Evolutionary conservation across 2,329 filamentous ascomycete genomes (phyloP), one percentile per base, ranked within the genome.

Genomic region (Pyricularia pennisetigena): DNA sequence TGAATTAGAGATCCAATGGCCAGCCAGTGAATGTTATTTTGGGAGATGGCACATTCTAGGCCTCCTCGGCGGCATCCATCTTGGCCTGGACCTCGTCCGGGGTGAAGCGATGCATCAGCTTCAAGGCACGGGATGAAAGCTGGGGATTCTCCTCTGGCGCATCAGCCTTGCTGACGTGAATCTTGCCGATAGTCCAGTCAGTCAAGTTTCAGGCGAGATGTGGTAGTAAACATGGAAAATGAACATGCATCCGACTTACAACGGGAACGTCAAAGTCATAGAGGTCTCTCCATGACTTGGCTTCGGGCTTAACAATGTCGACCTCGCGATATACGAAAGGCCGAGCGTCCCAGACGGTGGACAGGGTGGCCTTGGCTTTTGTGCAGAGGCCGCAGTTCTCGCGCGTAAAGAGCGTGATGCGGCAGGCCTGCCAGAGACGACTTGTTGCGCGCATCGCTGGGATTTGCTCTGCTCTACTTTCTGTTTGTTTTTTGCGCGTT

Each of bases 211-310:
- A 4, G n/a, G 30, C 3, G 7, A 23, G n/a, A 23, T 32, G 62
- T 6, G 2, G 6, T 20, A 62, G 23, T n/a, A 62, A 28, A 35
- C 20, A 54, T 28, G 6, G 0, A 35, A 35, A 59, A 1, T 1
- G 12, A 12, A 14, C 12, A 8, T 16, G 12, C 14, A 6, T 20
- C 14, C 24, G 4, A 68, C 83, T 74, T 80, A 94, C 91, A 74
- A 94, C 91, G 0, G 91, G 91, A 8, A 92, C 91, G 72, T 94
- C 91, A 75, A 93, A 92, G 69, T 93, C 91, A 75, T 94, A 94
- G 0, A 93, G 74, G 65, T 88, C 83, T 73, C 86, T 88, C 91
- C 91, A 94, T 28, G 81, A 79, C 70, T 86, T 84, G 20, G 84
- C 83, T 29, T 87, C 85, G 0, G 85, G 82, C 65, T 85, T 83